These are phyloP conservation scores for Pleurotus cornucopiae DNA, from an alignment of 768 basidiomycete genomes.

Conservation along the genomic window DNA sequence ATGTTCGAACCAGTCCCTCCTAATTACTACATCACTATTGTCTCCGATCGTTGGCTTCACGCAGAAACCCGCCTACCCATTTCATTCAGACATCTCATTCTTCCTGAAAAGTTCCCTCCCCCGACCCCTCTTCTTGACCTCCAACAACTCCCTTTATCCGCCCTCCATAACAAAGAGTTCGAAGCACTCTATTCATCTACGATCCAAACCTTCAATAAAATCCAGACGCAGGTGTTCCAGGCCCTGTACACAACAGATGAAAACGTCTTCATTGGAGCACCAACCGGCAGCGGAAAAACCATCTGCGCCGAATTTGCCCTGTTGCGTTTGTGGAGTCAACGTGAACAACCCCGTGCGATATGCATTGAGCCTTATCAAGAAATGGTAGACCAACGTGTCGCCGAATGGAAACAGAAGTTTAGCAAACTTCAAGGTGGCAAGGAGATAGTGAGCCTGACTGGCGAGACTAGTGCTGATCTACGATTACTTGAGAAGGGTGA, in stretches of 20 bases:
- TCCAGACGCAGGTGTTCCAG: constrained; percentile 99
- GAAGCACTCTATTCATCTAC: constrained; percentile 80
- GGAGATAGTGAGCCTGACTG: constrained; percentile 89
- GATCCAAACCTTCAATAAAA: constrained; percentile 93
- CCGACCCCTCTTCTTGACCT: constrained; percentile 92
- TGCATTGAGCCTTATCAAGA: constrained; percentile 97
- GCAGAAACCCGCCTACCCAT: constrained; percentile 92
- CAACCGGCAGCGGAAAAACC: constrained; percentile 96
- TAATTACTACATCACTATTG: constrained; percentile 94
- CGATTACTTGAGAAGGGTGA: constrained; percentile 88
- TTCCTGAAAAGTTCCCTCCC: constrained; percentile 94
- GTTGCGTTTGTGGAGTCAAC: constrained; percentile 90
- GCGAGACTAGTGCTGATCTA: constrained; percentile 90
- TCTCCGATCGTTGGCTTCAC: constrained; percentile 95
- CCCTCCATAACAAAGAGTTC: constrained; percentile 90
- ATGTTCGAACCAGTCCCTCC: constrained; percentile 98
- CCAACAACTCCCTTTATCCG: constrained; percentile 83
- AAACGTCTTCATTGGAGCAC: constrained; percentile 94
- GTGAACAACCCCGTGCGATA: constrained; percentile 77
- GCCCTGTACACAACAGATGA: constrained; percentile 95
- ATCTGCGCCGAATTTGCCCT: constrained; percentile 97
- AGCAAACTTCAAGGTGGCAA: constrained; percentile 82
- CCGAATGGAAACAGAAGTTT: constrained; percentile 89
- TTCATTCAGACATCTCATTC: constrained; percentile 96
- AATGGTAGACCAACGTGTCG: constrained; percentile 89